Conservation (phyloP, 2,329 filamentous ascomycete species). For the Exophiala dermatitidis region DNA sequence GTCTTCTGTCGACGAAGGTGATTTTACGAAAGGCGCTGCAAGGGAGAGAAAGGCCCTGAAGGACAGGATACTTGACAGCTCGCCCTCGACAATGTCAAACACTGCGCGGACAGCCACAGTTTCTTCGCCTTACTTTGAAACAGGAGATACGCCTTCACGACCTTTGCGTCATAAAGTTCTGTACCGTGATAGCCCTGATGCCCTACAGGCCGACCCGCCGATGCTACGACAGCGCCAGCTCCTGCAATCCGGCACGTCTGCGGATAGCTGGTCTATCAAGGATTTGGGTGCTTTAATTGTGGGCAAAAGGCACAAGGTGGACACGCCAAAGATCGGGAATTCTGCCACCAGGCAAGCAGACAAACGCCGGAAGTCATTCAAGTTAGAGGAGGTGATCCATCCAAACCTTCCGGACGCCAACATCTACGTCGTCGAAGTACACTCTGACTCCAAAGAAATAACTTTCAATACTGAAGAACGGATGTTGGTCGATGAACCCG, state of each 20-base stretch:
- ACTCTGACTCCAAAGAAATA: slow-evolving; percentile 6
- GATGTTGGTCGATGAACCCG: slow-evolving; percentile 7
- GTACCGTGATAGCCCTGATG: slow-evolving; percentile 16
- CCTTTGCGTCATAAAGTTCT: background rate
- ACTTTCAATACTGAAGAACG: slow-evolving; percentile 7
- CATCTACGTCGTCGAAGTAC: slow-evolving; percentile 11
- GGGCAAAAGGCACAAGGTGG: background rate
- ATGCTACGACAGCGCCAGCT: background rate
- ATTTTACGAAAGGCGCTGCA: slow-evolving; percentile 15
- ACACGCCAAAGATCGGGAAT: background rate
- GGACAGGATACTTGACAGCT: slow-evolving; percentile 13
- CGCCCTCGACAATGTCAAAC: background rate
- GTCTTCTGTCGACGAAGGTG: slow-evolving; percentile 11
- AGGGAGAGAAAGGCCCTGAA: slow-evolving; percentile 10
- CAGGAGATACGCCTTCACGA: background rate
- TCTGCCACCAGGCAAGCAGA: background rate
- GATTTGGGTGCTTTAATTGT: background rate
- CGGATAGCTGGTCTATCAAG: background rate
- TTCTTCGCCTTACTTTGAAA: slow-evolving; percentile 11
- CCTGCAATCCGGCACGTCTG: background rate
- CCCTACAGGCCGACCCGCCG: slow-evolving; percentile 5
- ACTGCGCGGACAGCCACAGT: background rate
- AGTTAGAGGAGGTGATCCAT: slow-evolving; percentile 10
- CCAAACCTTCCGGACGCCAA: background rate
- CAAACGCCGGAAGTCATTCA: background rate